These are phyloP conservation scores for Trebouxiophyceae sp. DNA, from an alignment of 163 green algal genomes.

Conservation along the genomic window DNA sequence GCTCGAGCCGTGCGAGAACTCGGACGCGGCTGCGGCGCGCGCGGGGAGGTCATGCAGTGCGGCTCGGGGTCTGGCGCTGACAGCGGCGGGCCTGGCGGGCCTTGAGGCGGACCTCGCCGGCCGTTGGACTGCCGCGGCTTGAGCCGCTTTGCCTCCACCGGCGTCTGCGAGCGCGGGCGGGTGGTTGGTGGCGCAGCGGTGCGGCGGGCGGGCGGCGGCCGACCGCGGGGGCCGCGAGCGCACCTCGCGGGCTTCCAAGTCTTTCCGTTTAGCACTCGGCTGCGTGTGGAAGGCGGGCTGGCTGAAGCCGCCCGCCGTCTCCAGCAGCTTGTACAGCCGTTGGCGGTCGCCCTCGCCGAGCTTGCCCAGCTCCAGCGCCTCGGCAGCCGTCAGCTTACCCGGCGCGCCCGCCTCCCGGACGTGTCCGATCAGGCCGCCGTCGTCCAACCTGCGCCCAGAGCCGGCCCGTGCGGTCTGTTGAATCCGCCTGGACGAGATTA, in stretches of 20 bases:
- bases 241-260: neutral
- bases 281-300: neutral
- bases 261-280: neutral
- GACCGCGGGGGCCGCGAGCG: no score
- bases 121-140: no score
- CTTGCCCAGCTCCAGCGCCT: slow-evolving; percentile 8
- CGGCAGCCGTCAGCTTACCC: neutral
- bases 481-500: no score
- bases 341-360: slow-evolving; percentile 5
- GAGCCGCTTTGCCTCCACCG: no score
- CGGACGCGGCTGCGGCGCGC: slow-evolving; percentile 2
- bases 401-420: neutral
- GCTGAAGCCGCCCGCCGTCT: neutral
- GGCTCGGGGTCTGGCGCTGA: no score
- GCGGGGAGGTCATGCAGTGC: no score
- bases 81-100: no score
- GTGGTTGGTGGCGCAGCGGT: no score
- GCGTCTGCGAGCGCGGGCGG: no score
- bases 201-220: no score
- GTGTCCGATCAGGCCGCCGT: slow-evolving; percentile 14
- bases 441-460: slow-evolving; percentile 9
- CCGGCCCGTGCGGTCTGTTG: no score
- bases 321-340: slow-evolving; percentile 9
- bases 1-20: neutral
- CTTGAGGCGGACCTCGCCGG: no score